phyloP scores from a whole-genome alignment of 768 basidiomycete genomes.

The Mycena metata region DNA sequence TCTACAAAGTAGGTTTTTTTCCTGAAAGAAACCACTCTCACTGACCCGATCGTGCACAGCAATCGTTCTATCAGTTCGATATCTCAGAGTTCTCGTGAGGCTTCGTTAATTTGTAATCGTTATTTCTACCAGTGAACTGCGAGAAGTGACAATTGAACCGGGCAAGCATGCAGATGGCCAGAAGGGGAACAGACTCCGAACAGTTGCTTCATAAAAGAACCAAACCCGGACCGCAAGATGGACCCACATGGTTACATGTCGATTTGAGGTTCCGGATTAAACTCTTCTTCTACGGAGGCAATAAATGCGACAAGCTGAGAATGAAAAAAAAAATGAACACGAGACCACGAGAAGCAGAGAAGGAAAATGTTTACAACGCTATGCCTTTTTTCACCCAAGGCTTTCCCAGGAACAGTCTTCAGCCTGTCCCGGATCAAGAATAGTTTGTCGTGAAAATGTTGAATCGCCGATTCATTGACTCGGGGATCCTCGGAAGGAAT shows the following conservation, averaged over 20 bases:
- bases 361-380: constrained; percentile 33
- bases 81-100: constrained; percentile 60
- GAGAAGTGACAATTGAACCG: too few species aligned
- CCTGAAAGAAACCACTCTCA: constrained; percentile 12
- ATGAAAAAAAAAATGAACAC: constrained; percentile 66
- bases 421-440: constrained; percentile 79
- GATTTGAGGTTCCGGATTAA: constrained; percentile 33
- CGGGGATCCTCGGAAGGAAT: constrained; percentile 63
- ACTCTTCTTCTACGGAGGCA: constrained; percentile 69
- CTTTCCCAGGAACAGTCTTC: constrained; percentile 81
- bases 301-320: constrained; percentile 76
- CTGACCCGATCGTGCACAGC: constrained; percentile 48
- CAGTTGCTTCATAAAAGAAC: too few species aligned
- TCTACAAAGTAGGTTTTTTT: constrained; percentile 75
- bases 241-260: neutral
- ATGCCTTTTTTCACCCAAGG: constrained; percentile 46
- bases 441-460: constrained; percentile 91
- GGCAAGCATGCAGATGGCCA: too few species aligned
- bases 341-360: constrained; percentile 51
- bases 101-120: neutral
- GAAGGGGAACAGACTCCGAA: too few species aligned
- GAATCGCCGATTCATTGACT: constrained; percentile 67
- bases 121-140: neutral
- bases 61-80: constrained; percentile 74
- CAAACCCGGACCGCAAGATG: neutral